A percentile compares a stretch with the other conserved stretches of the same genome.
phyloP scores from a whole-genome alignment of 2,329 filamentous ascomycete genomes.

The Cordyceps fumosorosea region DNA sequence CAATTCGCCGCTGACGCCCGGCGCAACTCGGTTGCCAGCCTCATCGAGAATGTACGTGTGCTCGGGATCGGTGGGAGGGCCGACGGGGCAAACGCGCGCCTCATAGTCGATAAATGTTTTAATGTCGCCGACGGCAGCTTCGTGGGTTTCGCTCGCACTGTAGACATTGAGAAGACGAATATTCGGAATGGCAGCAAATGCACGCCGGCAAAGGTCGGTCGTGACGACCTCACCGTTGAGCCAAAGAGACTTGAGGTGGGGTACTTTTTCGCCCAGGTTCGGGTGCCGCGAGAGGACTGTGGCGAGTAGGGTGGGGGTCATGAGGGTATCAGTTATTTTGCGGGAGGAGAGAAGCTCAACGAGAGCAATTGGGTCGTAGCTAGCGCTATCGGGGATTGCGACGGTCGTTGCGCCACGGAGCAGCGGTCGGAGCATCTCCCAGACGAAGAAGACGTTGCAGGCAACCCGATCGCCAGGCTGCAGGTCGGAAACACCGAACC shows the following conservation, averaged over 20 bases:
- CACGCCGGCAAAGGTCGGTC: constrained; percentile 65
- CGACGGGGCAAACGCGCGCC: constrained; percentile 65
- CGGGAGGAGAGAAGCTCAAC: constrained; percentile 62
- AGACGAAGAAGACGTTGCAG: constrained; percentile 85
- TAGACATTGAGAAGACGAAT: constrained; percentile 71
- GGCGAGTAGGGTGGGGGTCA: constrained; percentile 74
- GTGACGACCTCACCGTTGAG: constrained; percentile 79
- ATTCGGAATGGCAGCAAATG: constrained; percentile 60
- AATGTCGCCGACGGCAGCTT: constrained; percentile 72
- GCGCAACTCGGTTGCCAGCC: constrained; percentile 54
- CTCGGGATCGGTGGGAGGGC: constrained; percentile 59
- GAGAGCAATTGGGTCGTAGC: constrained; percentile 69
- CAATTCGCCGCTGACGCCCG: constrained; percentile 62
- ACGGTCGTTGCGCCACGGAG: constrained; percentile 71
- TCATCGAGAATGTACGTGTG: constrained; percentile 70
- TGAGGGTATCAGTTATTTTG: constrained; percentile 70
- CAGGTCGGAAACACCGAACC: constrained; percentile 65
- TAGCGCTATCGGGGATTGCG: constrained; percentile 66
- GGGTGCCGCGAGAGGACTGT: constrained; percentile 66
- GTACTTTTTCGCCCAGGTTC: constrained; percentile 55
- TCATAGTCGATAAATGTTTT: constrained; percentile 58
- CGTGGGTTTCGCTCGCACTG: constrained; percentile 76
- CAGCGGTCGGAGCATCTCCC: constrained; percentile 75
- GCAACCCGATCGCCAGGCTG: constrained; percentile 68
- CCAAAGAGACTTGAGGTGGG: constrained; percentile 65